Evolutionary conservation across 2,329 filamentous ascomycete species (phyloP).

Genomic region (Trichoderma endophyticum): DNA sequence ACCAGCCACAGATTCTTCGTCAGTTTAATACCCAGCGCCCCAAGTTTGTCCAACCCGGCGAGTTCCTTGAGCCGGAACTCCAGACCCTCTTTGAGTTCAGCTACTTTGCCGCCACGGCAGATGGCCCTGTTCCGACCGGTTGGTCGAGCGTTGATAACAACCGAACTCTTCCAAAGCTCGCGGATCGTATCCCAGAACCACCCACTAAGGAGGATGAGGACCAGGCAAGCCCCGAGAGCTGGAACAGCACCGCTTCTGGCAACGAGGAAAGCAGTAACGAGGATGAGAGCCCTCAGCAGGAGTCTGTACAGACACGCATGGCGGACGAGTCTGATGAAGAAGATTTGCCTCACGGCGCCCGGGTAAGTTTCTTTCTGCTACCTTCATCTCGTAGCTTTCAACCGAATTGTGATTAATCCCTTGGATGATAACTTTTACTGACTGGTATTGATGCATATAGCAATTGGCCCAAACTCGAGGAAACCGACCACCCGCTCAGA

Average conservation of each 20-base stretch:
- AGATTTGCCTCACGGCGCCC: constrained; percentile 23
- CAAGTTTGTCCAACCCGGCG: constrained; percentile 50
- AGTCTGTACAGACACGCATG: constrained; percentile 50
- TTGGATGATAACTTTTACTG: neutral
- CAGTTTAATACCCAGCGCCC: constrained; percentile 50
- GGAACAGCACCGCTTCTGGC: constrained; percentile 46
- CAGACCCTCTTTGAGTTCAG: constrained; percentile 76
- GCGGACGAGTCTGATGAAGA: constrained; percentile 57
- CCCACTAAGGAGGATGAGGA: constrained; percentile 43
- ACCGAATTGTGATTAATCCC: neutral
- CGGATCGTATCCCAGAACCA: constrained; percentile 44
- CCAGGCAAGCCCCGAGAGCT: constrained; percentile 47
- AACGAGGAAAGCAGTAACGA: constrained; percentile 52
- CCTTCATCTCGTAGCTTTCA: neutral
- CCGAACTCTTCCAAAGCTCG: constrained; percentile 54
- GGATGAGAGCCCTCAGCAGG: constrained; percentile 41
- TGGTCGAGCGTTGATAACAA: constrained; percentile 62
- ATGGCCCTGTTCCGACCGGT: constrained; percentile 64
- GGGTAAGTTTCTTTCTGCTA: constrained; percentile 25
- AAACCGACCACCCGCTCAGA: constrained; percentile 24
- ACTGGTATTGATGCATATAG: neutral
- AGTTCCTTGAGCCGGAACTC: constrained; percentile 59
- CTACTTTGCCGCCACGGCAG: constrained; percentile 54
- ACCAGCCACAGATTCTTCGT: constrained; percentile 36
- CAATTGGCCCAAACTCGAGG: constrained; percentile 16